A percentile compares a stretch with the other conserved stretches of the same genome.
Evolutionary conservation across 768 basidiomycete species (phyloP).

Genomic region (Amanita brunnescens): DNA sequence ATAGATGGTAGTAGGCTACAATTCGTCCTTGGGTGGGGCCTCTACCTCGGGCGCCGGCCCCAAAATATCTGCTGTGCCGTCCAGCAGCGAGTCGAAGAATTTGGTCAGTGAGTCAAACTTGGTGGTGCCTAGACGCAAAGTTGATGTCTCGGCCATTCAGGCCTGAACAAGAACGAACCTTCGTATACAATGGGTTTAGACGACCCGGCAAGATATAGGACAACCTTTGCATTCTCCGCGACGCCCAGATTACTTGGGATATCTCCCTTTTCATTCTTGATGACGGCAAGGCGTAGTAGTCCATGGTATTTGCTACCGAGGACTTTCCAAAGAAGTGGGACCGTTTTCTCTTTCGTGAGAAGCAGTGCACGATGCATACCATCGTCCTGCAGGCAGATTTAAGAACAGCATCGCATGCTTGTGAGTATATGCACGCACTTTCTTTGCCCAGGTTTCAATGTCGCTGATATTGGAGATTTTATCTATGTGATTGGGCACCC

Average conservation of each 20-base stretch:
- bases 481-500: conserved; percentile 65
- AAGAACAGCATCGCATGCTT: neutral
- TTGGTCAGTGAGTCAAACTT: too few relatives aligned
- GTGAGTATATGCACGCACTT: conserved; percentile 34
- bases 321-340: conserved; percentile 75
- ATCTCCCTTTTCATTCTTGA: conserved; percentile 58
- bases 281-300: conserved; percentile 51
- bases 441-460: conserved; percentile 58
- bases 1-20: too few relatives aligned
- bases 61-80: conserved; percentile 57
- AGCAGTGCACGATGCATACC: conserved; percentile 53
- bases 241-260: conserved; percentile 51
- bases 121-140: conserved; percentile 21
- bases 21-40: conserved; percentile 9
- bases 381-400: conserved; percentile 15
- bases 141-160: too few relatives aligned
- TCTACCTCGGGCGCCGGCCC: too few relatives aligned
- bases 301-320: conserved; percentile 65
- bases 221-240: conserved; percentile 55
- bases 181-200: conserved; percentile 52
- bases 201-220: conserved; percentile 61
- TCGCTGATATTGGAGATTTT: conserved; percentile 48
- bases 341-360: conserved; percentile 66
- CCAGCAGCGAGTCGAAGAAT: conserved; percentile 63
- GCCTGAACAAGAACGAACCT: too few relatives aligned